Evolutionary conservation across 805 yeast genomes (phyloP).

Genomic region (Candida ponderosae): DNA sequence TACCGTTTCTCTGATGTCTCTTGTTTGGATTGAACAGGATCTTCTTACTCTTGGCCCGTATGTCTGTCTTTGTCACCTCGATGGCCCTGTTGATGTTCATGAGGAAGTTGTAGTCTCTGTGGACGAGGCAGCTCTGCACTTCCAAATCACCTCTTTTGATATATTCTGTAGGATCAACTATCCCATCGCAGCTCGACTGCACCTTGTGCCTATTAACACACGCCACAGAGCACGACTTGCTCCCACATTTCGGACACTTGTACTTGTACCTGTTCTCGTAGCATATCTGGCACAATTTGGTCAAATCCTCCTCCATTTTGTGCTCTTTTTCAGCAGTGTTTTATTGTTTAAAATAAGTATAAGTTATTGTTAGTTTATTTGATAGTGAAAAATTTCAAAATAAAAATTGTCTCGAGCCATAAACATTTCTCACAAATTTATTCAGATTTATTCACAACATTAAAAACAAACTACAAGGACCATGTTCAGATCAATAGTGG

Average conservation of each 20-base stretch:
- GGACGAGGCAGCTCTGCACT: constrained; percentile 33
- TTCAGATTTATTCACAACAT: too few species aligned
- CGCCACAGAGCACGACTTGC: constrained; percentile 56
- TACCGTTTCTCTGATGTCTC: constrained; percentile 12
- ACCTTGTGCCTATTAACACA: constrained; percentile 70
- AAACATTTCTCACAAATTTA: too few species aligned
- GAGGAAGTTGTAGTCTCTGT: constrained; percentile 79
- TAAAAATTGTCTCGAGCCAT: too few species aligned
- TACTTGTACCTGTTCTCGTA: constrained; percentile 42
- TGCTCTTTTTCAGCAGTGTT: too few species aligned
- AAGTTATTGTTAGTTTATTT: not conserved
- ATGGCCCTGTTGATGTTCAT: constrained; percentile 51
- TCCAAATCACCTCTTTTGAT: constrained; percentile 38
- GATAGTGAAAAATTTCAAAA: too few species aligned
- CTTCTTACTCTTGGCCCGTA: constrained; percentile 34
- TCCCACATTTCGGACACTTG: constrained; percentile 72
- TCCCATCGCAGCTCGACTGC: constrained; percentile 58
- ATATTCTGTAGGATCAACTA: constrained; percentile 52
- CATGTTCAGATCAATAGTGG: not conserved
- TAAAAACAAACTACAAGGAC: not conserved
- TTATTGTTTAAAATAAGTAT: not conserved
- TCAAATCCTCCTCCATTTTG: constrained; percentile 1
- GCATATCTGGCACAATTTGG: constrained; percentile 39
- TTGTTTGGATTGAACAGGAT: constrained; percentile 23
- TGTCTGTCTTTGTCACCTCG: constrained; percentile 49